Percentiles rank a stretch among this genome's conserved stretches.
These are phyloP conservation scores for Candida smagusa DNA, from an alignment of 1,139 yeast species.

Conservation along the genomic window DNA sequence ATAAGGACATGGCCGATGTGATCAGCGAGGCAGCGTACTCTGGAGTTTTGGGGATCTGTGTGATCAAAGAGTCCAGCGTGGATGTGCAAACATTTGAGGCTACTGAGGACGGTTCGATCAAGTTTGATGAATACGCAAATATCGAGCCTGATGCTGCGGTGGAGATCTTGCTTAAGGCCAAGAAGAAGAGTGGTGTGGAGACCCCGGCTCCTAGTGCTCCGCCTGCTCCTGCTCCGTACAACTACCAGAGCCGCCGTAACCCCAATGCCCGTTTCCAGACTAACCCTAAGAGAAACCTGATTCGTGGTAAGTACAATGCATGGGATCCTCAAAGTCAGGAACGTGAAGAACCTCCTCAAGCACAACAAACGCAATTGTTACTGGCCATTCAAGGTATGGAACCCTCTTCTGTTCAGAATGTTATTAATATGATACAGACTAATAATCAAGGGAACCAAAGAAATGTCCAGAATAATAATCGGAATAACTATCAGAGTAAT, in stretches of 20 bases:
- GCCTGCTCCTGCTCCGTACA: neutral
- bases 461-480: slow-evolving; percentile 13
- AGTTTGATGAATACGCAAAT: slow-evolving; percentile 78
- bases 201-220: slow-evolving; percentile 11
- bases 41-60: slow-evolving; percentile 71
- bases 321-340: slow-evolving; percentile 2
- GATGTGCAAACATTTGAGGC: slow-evolving; percentile 74
- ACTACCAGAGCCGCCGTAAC: neutral
- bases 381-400: slow-evolving; percentile 21
- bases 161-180: slow-evolving; percentile 37
- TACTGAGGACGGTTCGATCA: slow-evolving; percentile 65
- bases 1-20: slow-evolving; percentile 45
- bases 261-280: neutral
- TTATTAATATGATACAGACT: slow-evolving; percentile 15
- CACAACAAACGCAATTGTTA: slow-evolving; percentile 8
- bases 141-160: slow-evolving; percentile 65
- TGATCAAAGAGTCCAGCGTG: slow-evolving; percentile 57
- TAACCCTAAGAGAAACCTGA: neutral
- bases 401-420: slow-evolving; percentile 17
- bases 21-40: slow-evolving; percentile 79
- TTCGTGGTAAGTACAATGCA: neutral
- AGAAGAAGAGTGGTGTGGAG: slow-evolving; percentile 20
- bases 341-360: neutral
- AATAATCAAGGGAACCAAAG: slow-evolving; percentile 14
- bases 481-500: slow-evolving; percentile 5